A percentile compares a stretch with the other conserved stretches of the same genome.
Evolutionary conservation across 768 basidiomycete species (phyloP).

Genomic region (Kwoniella dejecticola): DNA sequence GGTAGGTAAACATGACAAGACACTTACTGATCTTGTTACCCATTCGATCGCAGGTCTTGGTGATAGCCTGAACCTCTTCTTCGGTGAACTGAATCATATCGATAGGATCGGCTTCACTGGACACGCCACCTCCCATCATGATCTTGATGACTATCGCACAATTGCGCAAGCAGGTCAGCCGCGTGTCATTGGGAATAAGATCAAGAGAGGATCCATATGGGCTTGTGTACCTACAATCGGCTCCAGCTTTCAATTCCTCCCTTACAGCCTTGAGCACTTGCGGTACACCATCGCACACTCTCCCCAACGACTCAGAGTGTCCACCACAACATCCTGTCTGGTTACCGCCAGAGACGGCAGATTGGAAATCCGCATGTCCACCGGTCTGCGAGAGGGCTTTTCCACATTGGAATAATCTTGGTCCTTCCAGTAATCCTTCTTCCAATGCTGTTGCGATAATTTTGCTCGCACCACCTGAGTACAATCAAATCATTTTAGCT

Average conservation of each 20-base stretch:
- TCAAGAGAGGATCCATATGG: too few relatives aligned
- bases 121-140: constrained; percentile 58
- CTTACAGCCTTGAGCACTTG: constrained; percentile 56
- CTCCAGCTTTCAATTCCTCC: constrained; percentile 58
- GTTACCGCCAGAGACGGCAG: constrained; percentile 53
- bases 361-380: constrained; percentile 58
- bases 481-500: neutral
- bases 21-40: constrained; percentile 44
- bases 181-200: constrained; percentile 22
- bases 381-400: constrained; percentile 59
- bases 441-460: constrained; percentile 56
- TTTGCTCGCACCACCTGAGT: constrained; percentile 55
- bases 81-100: constrained; percentile 59
- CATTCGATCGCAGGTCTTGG: constrained; percentile 58
- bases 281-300: constrained; percentile 58
- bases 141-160: constrained; percentile 55
- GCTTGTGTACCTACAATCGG: constrained; percentile 50
- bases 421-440: constrained; percentile 57
- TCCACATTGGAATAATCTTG: constrained; percentile 58
- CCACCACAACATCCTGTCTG: constrained; percentile 27
- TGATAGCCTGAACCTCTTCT: constrained; percentile 60
- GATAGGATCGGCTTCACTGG: constrained; percentile 59
- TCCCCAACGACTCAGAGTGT: constrained; percentile 46
- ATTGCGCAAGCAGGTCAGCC: too few relatives aligned
- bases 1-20: too few relatives aligned